Base-by-base conservation (phyloP, 345 rosid species). In the Draba incana region DNA sequence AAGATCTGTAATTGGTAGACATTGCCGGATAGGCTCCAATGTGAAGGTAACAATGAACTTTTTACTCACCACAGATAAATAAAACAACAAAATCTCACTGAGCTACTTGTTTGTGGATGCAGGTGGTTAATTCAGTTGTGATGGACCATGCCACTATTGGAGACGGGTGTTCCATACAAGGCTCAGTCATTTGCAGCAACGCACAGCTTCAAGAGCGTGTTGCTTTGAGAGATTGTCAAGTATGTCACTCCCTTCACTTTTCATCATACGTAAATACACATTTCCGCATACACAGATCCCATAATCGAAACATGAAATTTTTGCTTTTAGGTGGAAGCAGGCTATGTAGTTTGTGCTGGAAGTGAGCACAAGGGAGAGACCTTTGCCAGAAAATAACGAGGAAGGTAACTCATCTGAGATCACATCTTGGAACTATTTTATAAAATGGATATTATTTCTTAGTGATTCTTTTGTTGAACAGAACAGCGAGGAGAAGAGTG, bases 1-100 rank as follows among this genome's bases (percentile, higher is more conserved):
- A 77, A 86, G 97, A 77, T 94, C 99, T 61, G 96, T 91, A 33
- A 85, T 91, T 69, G 97, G 99, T 63, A 92, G 89, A 57, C 97
- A 91, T 74, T 94, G 99, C 82, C 84, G 93, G 56, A 89, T 94
- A 83, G 96, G 97, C 74, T 91, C 93, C 74, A 89, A 85, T 75
- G 99, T 94, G 71, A 94, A 94, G 99, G 99, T 91, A 59, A 81
- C 23, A 67, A 28, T 25, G 39, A 49, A 67, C 78, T 61, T 65
- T 49, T 16, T 13, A 7, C 44, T 15, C 16, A 49, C 4, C 25
- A 45, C 13, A 59, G 33, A 49, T 30, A 47, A 45, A 30, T 4
- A 39, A 33, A 8, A 3, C 56, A 14, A 50, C 14, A 12, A 4
- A 23, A 39, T 54, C 15, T 57, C 3, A 38, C 24, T 53, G 3